Evolutionary conservation across 805 yeast species (phyloP), one percentile per base, ranked within the genome.

Genomic region (Jamesozyma jinghongensis): DNA sequence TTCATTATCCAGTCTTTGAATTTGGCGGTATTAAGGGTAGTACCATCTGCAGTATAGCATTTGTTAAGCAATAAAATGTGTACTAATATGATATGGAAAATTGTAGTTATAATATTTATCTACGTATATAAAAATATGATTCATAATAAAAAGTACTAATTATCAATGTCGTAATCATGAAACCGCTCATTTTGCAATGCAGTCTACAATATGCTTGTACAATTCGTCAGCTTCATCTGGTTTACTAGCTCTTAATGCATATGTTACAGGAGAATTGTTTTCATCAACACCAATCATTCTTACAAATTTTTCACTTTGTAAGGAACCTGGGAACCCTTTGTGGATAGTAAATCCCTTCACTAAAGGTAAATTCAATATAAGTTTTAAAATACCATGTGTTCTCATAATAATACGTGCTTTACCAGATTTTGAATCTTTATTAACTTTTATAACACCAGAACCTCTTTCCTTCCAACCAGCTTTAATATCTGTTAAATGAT

Each of bases 401-500:
- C 98, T 77, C 96, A 92, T 87, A 4, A 92, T 81, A 10, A 92
- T 59, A 51, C 98, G 75, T 0, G 80, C 69, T 40, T 72, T 73
- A 2, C 66, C 67, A 1, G 52, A 47, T 13, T 48, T 45, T n/a
- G 48, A 49, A 38, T 59, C 54, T 35, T 63, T 61, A 61, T 92
- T 90, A 19, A 92, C 72, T 56, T 85, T 95, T n/a, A 92, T 64
- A 4, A 76, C 72, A 2, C 98, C 98, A 32, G 83, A 70, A 19
- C 98, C 98, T 54, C 92, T 76, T 62, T 92, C 98, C 59, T 85
- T 92, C 98, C 98, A 92, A 2, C 96, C 96, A 14, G 72, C 77
- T 7, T 73, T 59, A 3, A 82, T 68, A 29, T 77, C 73, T 0
- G 79, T 66, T 25, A 88, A 66, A 52, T 84, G 83, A 57, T 88